These are phyloP conservation scores for Eutrema yunnanense DNA, from an alignment of 345 rosid species.

Conservation along the genomic window DNA sequence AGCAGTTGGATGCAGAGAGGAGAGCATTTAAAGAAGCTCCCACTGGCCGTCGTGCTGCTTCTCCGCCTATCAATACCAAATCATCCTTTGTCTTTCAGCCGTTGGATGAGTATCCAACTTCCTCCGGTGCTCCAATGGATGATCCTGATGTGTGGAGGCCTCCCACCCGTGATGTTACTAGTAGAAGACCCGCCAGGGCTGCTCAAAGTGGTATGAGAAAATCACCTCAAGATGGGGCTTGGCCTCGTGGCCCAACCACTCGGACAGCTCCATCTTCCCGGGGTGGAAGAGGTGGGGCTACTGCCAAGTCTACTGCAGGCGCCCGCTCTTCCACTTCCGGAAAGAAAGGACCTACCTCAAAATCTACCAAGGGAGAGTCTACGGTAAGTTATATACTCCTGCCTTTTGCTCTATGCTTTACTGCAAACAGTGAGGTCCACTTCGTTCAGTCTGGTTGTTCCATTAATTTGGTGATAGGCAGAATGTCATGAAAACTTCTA, in stretches of 20 bases:
- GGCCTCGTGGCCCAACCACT: slow-evolving; percentile 74
- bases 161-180: slow-evolving; percentile 73
- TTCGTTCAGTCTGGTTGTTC: neutral
- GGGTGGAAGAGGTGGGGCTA: slow-evolving; percentile 60
- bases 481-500: neutral
- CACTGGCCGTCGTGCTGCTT: slow-evolving; percentile 63
- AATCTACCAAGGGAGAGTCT: slow-evolving; percentile 71
- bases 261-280: slow-evolving; percentile 59
- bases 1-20: slow-evolving; percentile 90
- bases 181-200: slow-evolving; percentile 73
- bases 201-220: slow-evolving; percentile 76
- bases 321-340: slow-evolving; percentile 66
- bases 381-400: slow-evolving; percentile 37
- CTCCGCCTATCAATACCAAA: slow-evolving; percentile 80
- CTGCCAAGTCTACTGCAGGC: slow-evolving; percentile 53
- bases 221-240: slow-evolving; percentile 88
- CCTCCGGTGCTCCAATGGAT: slow-evolving; percentile 75
- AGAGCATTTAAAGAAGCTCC: slow-evolving; percentile 87
- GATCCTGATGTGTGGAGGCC: slow-evolving; percentile 99
- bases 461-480: neutral
- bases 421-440: neutral
- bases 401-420: neutral
- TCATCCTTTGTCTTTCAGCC: slow-evolving; percentile 95
- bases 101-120: slow-evolving; percentile 89
- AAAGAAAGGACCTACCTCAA: slow-evolving; percentile 68